These are phyloP conservation scores for Golubevia sp. DNA, from an alignment of 1,284 basidiomycete species.

Conservation along the genomic window DNA sequence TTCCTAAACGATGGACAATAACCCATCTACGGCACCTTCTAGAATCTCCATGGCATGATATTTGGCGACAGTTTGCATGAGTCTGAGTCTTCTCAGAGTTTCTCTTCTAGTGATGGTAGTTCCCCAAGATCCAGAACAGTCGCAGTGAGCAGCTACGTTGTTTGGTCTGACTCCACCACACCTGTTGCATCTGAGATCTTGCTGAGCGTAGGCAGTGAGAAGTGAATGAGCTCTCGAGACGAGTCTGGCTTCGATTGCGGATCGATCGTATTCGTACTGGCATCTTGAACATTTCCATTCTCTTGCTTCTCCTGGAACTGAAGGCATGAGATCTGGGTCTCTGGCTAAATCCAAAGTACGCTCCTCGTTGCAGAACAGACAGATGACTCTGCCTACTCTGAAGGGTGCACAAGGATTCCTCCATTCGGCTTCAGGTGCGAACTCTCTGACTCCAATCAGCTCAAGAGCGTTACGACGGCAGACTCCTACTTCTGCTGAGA, in stretches of 20 bases:
- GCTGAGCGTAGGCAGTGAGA: slow-evolving; percentile 38
- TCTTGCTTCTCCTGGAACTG: not conserved
- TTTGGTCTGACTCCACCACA: slow-evolving; percentile 35
- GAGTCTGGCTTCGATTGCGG: slow-evolving; percentile 35
- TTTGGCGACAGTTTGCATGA: slow-evolving; percentile 28
- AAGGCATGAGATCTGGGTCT: slow-evolving; percentile 48
- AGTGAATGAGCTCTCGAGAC: slow-evolving; percentile 32
- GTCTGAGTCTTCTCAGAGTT: slow-evolving; percentile 28
- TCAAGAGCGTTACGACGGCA: slow-evolving; percentile 51
- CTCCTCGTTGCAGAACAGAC: slow-evolving; percentile 56
- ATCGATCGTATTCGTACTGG: slow-evolving; percentile 38
- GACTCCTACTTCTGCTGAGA: slow-evolving; percentile 42
- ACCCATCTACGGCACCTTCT: slow-evolving; percentile 16
- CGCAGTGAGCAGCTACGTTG: slow-evolving; percentile 41
- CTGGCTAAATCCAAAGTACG: slow-evolving; percentile 50
- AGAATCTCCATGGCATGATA: slow-evolving; percentile 34
- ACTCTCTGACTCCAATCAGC: slow-evolving; percentile 51
- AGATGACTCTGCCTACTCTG: slow-evolving; percentile 53
- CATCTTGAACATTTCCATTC: slow-evolving; percentile 51
- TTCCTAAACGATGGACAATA: too few relatives aligned
- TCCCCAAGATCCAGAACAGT: slow-evolving; percentile 43
- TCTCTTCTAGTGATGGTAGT: slow-evolving; percentile 38
- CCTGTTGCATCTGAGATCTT: slow-evolving; percentile 49
- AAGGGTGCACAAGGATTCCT: slow-evolving; percentile 55
- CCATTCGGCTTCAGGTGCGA: slow-evolving; percentile 49